These are phyloP conservation scores for Magnusiomyces ingens DNA, from an alignment of 1,139 yeast genomes.

Conservation along the genomic window DNA sequence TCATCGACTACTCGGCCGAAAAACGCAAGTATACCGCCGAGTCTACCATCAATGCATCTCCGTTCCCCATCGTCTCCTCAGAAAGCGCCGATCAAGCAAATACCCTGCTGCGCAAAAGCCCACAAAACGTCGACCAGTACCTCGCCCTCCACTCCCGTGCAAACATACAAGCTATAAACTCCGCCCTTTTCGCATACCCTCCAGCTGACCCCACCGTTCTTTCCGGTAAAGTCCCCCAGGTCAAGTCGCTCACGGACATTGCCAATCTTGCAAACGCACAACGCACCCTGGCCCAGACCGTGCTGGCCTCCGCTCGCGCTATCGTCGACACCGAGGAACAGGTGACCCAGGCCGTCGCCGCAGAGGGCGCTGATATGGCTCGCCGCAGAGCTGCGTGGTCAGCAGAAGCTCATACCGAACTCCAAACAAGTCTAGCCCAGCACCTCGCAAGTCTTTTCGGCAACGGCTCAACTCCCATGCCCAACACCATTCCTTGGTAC, in stretches of 20 bases:
- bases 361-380: slow-evolving; percentile 22
- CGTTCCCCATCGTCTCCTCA: slow-evolving; percentile 18
- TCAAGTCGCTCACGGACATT: background rate
- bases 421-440: slow-evolving; percentile 28
- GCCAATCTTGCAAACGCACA: slow-evolving; percentile 1
- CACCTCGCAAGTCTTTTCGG: background rate
- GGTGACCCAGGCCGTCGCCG: slow-evolving; percentile 21
- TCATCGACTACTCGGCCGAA: slow-evolving; percentile 1
- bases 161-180: slow-evolving; percentile 22
- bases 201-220: background rate
- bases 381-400: slow-evolving; percentile 32
- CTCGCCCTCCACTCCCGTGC: slow-evolving; percentile 23
- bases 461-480: background rate
- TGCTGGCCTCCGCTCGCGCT: slow-evolving; percentile 25
- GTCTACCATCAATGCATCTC: slow-evolving; percentile 9
- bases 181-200: slow-evolving; percentile 20
- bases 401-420: slow-evolving; percentile 33
- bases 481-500: slow-evolving; percentile 33
- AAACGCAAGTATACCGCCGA: slow-evolving; percentile 6
- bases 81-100: slow-evolving; percentile 25
- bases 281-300: slow-evolving; percentile 16
- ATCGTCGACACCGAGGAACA: slow-evolving; percentile 21
- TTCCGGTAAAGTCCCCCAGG: background rate
- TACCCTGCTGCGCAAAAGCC: slow-evolving; percentile 25
- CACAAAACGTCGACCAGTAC: slow-evolving; percentile 27